Percentiles rank a stretch among this genome's conserved stretches.
Conservation (phyloP, 2,329 filamentous ascomycete species). For the Trichoderma pleuroti region DNA sequence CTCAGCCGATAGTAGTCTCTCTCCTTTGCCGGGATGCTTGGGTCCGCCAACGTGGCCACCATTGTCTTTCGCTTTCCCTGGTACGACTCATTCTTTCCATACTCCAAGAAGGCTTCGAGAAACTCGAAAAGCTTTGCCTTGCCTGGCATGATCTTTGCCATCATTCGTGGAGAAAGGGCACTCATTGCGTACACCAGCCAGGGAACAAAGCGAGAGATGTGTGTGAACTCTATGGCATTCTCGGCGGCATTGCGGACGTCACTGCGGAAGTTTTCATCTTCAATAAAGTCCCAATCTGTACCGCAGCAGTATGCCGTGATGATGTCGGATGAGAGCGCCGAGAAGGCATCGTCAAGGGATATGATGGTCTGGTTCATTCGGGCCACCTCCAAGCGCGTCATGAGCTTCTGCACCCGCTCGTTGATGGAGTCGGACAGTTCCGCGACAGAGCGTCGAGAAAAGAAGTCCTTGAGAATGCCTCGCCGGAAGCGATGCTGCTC, state of each 20-base stretch:
- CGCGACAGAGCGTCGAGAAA: constrained; percentile 25
- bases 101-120: background rate
- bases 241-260: constrained; percentile 12
- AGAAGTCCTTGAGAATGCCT: constrained; percentile 24
- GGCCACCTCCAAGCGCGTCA: constrained; percentile 9
- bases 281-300: constrained; percentile 20
- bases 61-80: constrained; percentile 6
- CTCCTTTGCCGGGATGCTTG: constrained; percentile 18
- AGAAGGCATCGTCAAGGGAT: constrained; percentile 21
- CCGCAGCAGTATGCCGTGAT: constrained; percentile 23
- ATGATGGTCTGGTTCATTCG: background rate
- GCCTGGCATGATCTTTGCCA: constrained; percentile 9
- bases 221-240: constrained; percentile 11
- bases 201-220: constrained; percentile 21
- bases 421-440: constrained; percentile 22
- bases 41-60: constrained; percentile 14
- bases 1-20: constrained; percentile 18
- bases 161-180: constrained; percentile 1
- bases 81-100: background rate
- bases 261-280: constrained; percentile 17
- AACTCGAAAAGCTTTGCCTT: constrained; percentile 17
- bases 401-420: constrained; percentile 19
- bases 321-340: constrained; percentile 24
- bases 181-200: constrained; percentile 8
- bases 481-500: constrained; percentile 19